phyloP scores from a whole-genome alignment of 345 rosid genomes.

The Sonneratia alba region DNA sequence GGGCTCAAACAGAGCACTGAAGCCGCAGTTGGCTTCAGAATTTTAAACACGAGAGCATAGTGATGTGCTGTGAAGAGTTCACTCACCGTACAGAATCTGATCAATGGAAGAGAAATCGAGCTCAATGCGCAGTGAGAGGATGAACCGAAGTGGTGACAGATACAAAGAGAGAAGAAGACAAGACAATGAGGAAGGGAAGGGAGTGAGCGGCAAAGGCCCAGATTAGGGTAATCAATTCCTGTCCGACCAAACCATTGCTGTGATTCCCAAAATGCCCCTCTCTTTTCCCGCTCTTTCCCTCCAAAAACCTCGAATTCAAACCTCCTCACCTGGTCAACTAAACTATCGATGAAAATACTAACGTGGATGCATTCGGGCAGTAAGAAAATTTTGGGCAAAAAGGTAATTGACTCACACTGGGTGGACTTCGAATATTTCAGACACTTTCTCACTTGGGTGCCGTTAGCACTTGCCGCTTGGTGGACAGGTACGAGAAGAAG shows the following conservation, averaged over 20 bases:
- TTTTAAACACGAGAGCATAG: neutral
- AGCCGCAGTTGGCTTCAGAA: neutral
- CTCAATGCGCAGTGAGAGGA: neutral
- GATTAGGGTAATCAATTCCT: neutral
- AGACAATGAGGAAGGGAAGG: slow-evolving; percentile 4
- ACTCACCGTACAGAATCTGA: slow-evolving; percentile 1
- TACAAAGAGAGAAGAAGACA: slow-evolving; percentile 5
- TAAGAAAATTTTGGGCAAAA: too few species aligned
- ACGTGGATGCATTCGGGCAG: too few species aligned
- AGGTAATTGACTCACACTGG: too few species aligned
- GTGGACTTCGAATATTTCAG: too few species aligned
- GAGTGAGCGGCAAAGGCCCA: slow-evolving; percentile 10
- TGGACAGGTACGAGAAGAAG: too few species aligned
- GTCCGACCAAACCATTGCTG: neutral
- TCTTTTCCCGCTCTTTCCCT: neutral
- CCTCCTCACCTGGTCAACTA: neutral
- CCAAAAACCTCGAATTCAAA: neutral
- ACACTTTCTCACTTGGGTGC: too few species aligned
- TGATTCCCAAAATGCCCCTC: slow-evolving; percentile 7
- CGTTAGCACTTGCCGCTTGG: too few species aligned
- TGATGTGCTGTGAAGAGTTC: neutral
- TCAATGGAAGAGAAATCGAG: neutral
- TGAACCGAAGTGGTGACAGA: neutral
- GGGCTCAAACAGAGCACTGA: neutral
- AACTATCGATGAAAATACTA: too few species aligned